Base-by-base conservation (phyloP, 805 yeast species). In the Candida silvicultrix region DNA sequence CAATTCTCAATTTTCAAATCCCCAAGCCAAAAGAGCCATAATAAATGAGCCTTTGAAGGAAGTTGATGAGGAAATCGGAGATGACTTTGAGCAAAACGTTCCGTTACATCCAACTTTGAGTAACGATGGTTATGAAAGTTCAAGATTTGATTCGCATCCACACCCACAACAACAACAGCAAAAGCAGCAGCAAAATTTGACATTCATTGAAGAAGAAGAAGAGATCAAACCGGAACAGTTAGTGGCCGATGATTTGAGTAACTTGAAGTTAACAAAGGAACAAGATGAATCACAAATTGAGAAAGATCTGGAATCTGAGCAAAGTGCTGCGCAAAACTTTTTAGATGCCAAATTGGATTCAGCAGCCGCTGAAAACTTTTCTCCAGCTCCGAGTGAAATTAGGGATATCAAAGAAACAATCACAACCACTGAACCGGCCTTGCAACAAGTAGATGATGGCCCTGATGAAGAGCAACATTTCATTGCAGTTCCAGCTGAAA, bases 1-100 rank as follows among this genome's bases (percentile, higher is more conserved):
- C 3, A 38, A 23, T 38, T 38, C 40, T 5, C 41, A 16, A 25
- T n/a, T 8, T 10, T 5, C 16, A 19, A 37, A 15, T 43, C 45
- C 15, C 45, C 57, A 2, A 49, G 42, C 5, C n/a, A 48, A 36
- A 35, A 53, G 55, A 42, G 49, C 54, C 3, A 43, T 44, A 7
- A 50, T 55, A 25, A 49, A 31, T 14, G 59, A 56, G 8, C 56
- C 46, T 5, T 40, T 57, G 21, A 50, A 43, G n/a, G 55, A 56
- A 16, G 55, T 56, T 15, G 45, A 50, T 15, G 60, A 58, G 39
- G 49, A 53, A 18, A 25, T 16, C 23, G 18, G 9, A 4, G 31
- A 38, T n/a, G 19, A 22, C 5, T 22, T 22, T 22, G 40, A 38
- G 16, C 40, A 38, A 23, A 15, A 16, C 29, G 46, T 40, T 8